Conservation (phyloP, 805 yeast genomes). For the Yarrowia sp. region DNA sequence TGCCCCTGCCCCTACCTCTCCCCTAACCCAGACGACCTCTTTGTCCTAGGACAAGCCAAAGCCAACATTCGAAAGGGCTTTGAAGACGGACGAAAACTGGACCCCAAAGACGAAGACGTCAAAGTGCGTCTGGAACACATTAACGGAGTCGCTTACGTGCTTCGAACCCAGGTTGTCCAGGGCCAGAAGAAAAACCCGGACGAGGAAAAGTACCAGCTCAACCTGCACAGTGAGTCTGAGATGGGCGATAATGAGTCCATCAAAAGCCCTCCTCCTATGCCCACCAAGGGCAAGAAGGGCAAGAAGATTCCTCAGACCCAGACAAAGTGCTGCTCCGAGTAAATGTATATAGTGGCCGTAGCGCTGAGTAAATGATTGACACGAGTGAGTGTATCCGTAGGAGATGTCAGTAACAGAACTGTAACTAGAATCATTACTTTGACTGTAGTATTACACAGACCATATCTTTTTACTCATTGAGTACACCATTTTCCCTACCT, state of each 20-base stretch:
- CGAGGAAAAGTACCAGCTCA: constrained; percentile 44
- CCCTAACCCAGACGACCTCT: constrained; percentile 29
- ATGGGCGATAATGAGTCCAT: constrained; percentile 85
- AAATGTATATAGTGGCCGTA: constrained; percentile 13
- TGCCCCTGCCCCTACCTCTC: background rate
- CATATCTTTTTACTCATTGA: too few relatives aligned
- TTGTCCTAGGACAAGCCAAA: constrained; percentile 31
- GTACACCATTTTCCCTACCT: too few relatives aligned
- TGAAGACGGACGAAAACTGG: constrained; percentile 30
- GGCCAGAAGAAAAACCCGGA: constrained; percentile 46
- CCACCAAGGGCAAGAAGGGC: constrained; percentile 23
- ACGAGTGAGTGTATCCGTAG: too few relatives aligned
- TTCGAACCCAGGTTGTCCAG: constrained; percentile 80
- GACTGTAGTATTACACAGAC: too few relatives aligned
- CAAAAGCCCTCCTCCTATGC: constrained; percentile 41
- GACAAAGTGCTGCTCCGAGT: background rate
- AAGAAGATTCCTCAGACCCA: background rate
- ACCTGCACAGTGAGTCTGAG: constrained; percentile 78
- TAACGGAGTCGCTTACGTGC: constrained; percentile 66
- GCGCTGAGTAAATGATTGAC: too few relatives aligned
- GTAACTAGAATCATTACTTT: too few relatives aligned
- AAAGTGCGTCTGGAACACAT: constrained; percentile 54
- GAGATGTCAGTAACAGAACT: too few relatives aligned
- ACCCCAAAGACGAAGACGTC: constrained; percentile 44
- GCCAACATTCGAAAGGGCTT: constrained; percentile 29